Evolutionary conservation across 2,329 filamentous ascomycete species (phyloP), one percentile per base, ranked within the genome.

Genomic region (Emmonsia crescens): DNA sequence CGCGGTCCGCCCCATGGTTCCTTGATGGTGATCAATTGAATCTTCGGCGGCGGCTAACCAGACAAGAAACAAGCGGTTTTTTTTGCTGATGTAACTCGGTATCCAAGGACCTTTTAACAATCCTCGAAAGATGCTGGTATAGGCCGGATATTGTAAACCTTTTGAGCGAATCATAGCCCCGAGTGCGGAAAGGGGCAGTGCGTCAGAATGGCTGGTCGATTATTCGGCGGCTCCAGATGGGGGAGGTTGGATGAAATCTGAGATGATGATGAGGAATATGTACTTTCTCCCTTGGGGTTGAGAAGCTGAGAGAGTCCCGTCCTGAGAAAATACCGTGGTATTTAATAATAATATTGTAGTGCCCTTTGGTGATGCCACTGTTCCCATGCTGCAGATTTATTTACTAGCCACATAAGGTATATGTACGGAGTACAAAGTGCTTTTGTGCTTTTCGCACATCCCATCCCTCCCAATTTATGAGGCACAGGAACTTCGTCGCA

Each of bases 381-480:
- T 1, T 1, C 3, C 40, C 44, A 24, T 46, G n/a, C 8, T 46
- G 44, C 42, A 46, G 3, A 46, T 46, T 46, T 21, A 8, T 19
- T 46, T 46, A 27, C 46, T 12, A 27, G 44, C 44, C 21, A 27
- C 44, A 48, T 14, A 10, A 24, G 10, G 46, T 48, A 48, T 48
- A 3, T 48, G 10, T 27, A 24, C 44, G 31, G 10, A 51, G 3
- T n/a, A n/a, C n/a, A n/a, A n/a, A n/a, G n/a, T n/a, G n/a, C n/a
- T n/a, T n/a, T n/a, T n/a, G n/a, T 49, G 46, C 3, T 3, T 3
- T 29, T 31, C 27, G 27, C 54, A 24, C 3, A n/a, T 10, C n/a
- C 24, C n/a, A n/a, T n/a, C n/a, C n/a, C 33, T 57, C 33, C 54
- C 33, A 31, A 42, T 57, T 27, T 57, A 57, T 57, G 54, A 57